These are phyloP conservation scores for Candida anutae DNA, from an alignment of 1,139 yeast genomes.

Conservation along the genomic window DNA sequence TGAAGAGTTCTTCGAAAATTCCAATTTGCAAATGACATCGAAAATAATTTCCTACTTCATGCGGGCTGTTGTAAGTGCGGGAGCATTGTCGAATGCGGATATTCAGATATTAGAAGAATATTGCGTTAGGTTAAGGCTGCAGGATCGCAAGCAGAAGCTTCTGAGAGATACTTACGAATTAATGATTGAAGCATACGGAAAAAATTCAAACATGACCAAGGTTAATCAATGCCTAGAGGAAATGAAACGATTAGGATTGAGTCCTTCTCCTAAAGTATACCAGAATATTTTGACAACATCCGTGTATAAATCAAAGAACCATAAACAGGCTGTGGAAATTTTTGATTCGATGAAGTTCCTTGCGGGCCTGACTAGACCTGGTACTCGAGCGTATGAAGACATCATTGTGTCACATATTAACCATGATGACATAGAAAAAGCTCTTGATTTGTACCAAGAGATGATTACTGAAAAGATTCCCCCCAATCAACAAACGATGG, in stretches of 20 bases:
- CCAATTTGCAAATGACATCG: constrained; percentile 23
- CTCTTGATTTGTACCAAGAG: constrained; percentile 69
- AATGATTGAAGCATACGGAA: constrained; percentile 36
- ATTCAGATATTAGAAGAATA: constrained; percentile 19
- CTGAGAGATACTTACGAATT: constrained; percentile 24
- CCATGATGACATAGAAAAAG: constrained; percentile 59
- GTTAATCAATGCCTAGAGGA: constrained; percentile 32
- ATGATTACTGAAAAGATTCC: constrained; percentile 34
- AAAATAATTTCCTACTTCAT: constrained; percentile 40
- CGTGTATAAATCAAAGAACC: constrained; percentile 44
- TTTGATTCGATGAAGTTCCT: constrained; percentile 85
- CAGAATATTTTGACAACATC: constrained; percentile 63
- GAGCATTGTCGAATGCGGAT: constrained; percentile 14
- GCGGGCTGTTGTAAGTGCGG: constrained; percentile 26
- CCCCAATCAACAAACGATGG: constrained; percentile 41
- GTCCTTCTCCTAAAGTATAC: constrained; percentile 53
- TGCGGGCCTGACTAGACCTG: constrained; percentile 59
- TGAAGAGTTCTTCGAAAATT: constrained; percentile 25
- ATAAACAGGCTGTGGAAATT: constrained; percentile 57
- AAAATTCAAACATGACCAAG: constrained; percentile 19
- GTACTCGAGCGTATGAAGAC: constrained; percentile 57
- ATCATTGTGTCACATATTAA: constrained; percentile 61
- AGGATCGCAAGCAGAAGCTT: constrained; percentile 11
- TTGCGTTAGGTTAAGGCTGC: constrained; percentile 9
- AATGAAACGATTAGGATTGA: constrained; percentile 43